Base-by-base conservation (phyloP, 108 stramenopile species). In the Pinguiococcus pyrenoidosus region DNA sequence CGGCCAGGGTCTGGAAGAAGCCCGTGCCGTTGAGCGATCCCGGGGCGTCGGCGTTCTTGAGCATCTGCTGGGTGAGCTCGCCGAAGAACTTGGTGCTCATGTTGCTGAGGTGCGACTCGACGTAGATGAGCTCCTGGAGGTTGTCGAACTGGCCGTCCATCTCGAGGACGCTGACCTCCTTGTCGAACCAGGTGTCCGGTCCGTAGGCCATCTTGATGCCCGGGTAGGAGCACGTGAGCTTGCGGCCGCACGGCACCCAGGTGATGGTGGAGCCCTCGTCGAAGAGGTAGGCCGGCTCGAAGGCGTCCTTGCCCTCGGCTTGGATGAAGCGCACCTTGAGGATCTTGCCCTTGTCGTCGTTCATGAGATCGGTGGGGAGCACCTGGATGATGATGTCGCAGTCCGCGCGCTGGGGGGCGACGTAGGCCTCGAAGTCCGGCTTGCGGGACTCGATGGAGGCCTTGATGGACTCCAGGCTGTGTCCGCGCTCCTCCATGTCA, bases 131-230 rank as follows among this genome's bases (percentile, higher is more conserved):
- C 34, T 67, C 66, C 38, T 89, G 88, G 46, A 92, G 78, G 76
- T 92, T 89, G 80, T 89, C 85, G 61, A 92, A 89, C 76, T 68
- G 71, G 61, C 91, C 91, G 69, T 92, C 91, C 91, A 92, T 89
- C 66, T 84, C 84, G 33, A 92, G 64, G 38, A 89, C 84, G 32
- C 78, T 66, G 32, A 74, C 79, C 35, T 79, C 75, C 47, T 74
- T 74, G 69, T 81, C 85, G 54, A 77, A 78, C 77, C 75, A 87
- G 35, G 75, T 47, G 64, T 85, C 85, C 40, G 81, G 78, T 63
- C 80, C 82, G 72, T 80, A 92, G 24, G 79, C 71, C 53, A 91
- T 68, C 82, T 87, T 87, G 65, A 91, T 84, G 69, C 89, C 89
- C 37, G 89, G 89, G 43, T 72, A 83, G 43, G 89, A 85, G 62